phyloP scores from a whole-genome alignment of 1,139 yeast genomes.

The Yamadazyma membranifaciens region DNA sequence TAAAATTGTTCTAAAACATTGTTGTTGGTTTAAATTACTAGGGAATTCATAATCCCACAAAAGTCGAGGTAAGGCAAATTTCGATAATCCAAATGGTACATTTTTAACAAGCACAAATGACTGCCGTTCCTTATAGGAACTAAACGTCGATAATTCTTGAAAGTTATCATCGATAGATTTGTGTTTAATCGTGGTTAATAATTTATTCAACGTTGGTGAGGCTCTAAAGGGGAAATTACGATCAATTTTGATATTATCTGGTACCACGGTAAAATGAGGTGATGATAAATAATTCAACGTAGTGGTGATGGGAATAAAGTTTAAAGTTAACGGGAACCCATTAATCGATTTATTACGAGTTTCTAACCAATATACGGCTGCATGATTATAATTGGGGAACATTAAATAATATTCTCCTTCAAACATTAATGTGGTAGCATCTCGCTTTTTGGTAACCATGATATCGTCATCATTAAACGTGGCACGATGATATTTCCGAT shows the following conservation, averaged over 20 bases:
- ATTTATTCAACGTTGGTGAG: neutral
- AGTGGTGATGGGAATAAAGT: slow-evolving; percentile 33
- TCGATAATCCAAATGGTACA: slow-evolving; percentile 40
- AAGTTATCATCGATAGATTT: slow-evolving; percentile 9
- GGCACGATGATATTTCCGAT: slow-evolving; percentile 25
- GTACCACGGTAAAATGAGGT: slow-evolving; percentile 18
- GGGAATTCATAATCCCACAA: slow-evolving; percentile 43
- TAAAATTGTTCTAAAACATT: slow-evolving; percentile 21
- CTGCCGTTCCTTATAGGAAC: slow-evolving; percentile 11
- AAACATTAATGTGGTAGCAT: slow-evolving; percentile 42
- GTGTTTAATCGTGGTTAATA: neutral
- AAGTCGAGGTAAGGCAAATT: slow-evolving; percentile 27
- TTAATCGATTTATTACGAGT: slow-evolving; percentile 48
- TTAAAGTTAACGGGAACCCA: slow-evolving; percentile 46
- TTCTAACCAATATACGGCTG: slow-evolving; percentile 50
- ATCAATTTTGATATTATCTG: neutral
- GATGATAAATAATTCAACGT: slow-evolving; percentile 26
- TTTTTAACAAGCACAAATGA: slow-evolving; percentile 35
- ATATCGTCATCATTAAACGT: slow-evolving; percentile 24
- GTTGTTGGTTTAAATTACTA: slow-evolving; percentile 10
- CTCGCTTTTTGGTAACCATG: slow-evolving; percentile 45
- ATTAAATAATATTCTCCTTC: slow-evolving; percentile 52
- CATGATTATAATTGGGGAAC: slow-evolving; percentile 46
- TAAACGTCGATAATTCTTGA: slow-evolving; percentile 7
- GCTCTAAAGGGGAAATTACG: neutral